Evolutionary conservation across 2,329 filamentous ascomycete species (phyloP).

Genomic region (Paraphaeosphaeria minitans): DNA sequence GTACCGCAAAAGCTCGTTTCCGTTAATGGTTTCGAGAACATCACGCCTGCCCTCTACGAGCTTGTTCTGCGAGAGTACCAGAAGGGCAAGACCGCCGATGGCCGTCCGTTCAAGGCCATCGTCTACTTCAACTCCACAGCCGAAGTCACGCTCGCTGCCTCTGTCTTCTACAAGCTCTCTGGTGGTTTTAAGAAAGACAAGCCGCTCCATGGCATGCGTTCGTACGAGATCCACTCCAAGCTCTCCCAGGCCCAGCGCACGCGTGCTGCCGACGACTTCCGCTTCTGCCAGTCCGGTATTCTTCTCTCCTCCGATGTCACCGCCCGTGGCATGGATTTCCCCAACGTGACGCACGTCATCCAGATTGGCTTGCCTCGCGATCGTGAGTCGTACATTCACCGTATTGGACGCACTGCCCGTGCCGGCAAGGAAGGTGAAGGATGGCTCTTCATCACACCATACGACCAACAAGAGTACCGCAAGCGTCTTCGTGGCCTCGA

Average conservation of each 20-base stretch:
- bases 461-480: conserved; percentile 58
- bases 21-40: conserved; percentile 73
- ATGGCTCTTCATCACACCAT: conserved; percentile 66
- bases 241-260: conserved; percentile 74
- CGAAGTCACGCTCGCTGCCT: conserved; percentile 68
- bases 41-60: conserved; percentile 77
- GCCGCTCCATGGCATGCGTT: conserved; percentile 42
- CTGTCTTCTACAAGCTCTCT: conserved; percentile 61
- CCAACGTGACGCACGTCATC: conserved; percentile 58
- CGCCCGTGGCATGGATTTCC: conserved; percentile 60
- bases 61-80: conserved; percentile 67
- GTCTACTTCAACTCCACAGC: conserved; percentile 85
- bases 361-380: conserved; percentile 55
- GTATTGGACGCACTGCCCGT: conserved; percentile 61
- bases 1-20: conserved; percentile 80
- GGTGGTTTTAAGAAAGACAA: conserved; percentile 41
- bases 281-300: conserved; percentile 61
- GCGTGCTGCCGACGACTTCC: conserved; percentile 73
- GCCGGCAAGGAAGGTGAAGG: conserved; percentile 75
- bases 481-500: conserved; percentile 63
- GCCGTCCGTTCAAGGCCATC: conserved; percentile 88
- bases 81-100: conserved; percentile 49
- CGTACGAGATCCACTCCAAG: conserved; percentile 76
- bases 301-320: conserved; percentile 58
- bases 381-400: conserved; percentile 57